Base-by-base conservation (phyloP, 192 early-diverging fungal genomes). In the Oehlia diaphana region DNA sequence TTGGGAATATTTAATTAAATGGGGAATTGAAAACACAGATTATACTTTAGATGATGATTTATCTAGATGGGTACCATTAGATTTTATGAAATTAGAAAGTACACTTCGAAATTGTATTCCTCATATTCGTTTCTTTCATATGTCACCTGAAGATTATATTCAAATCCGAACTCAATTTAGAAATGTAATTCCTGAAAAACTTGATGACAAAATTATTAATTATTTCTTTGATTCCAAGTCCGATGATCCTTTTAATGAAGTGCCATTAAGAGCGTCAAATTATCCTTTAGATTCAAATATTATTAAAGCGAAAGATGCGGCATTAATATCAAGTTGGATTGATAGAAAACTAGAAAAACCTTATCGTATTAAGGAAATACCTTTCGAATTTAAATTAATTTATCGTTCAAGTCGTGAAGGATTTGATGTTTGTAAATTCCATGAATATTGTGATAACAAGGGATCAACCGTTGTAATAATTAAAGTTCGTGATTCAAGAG, bases 1-100 rank as follows among this genome's bases (percentile, higher is more conserved):
- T 28, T 73, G 71, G 71, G 39, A 73, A 16, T 49, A 53, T 44
- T 44, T 73, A n/a, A 44, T 73, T 73, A 73, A 49, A 73, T 73
- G 71, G 71, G 71, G 71, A 28, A 73, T 73, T 50, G 9, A 33
- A 13, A n/a, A 73, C 26, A 44, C 44, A 0, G 44, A 73, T 7
- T 47, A 12, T 21, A 69, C 21, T 69, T 9, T 50, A 73, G 44
- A 53, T 73, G 9, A 73, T 21, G 49, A 73, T 14, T 39, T 39
- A 49, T 31, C 39, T 12, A 53, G 26, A n/a, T 73, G 71, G 71
- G 2, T 23, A 3, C 7, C 21, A n/a, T 12, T 28, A 10, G 71
- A 73, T 44, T 47, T 73, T 8, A 44, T 16, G n/a, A 7, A n/a
- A 12, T 49, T 73, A 19, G 71, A 7, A 44, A 73, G 49, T 50